These are phyloP conservation scores for Dactylellina leptospora DNA, from an alignment of 2,329 filamentous ascomycete species.

Conservation along the genomic window DNA sequence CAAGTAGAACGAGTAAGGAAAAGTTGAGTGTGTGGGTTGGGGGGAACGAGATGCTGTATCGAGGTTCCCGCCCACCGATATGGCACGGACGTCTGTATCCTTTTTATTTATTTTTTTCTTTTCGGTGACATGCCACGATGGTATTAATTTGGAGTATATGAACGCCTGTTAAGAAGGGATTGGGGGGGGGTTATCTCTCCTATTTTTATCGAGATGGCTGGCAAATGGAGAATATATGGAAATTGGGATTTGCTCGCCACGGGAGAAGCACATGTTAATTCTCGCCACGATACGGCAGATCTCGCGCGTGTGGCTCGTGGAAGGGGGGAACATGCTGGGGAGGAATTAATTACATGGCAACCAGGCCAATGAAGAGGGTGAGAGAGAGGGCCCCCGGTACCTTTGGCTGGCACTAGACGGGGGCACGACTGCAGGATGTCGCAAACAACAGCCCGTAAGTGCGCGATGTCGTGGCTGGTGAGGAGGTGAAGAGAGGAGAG, in stretches of 20 bases:
- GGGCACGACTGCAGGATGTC: slow-evolving; percentile 36
- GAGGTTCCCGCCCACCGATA: neutral
- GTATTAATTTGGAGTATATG: neutral
- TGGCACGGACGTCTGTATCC: neutral
- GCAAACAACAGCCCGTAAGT: slow-evolving; percentile 29
- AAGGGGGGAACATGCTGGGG: neutral
- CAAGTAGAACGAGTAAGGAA: too few relatives aligned
- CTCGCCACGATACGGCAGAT: slow-evolving; percentile 2
- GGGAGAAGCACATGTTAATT: neutral
- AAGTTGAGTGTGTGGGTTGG: neutral
- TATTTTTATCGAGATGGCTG: slow-evolving; percentile 1
- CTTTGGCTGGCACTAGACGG: neutral
- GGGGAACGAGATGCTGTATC: neutral
- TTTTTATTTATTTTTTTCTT: neutral
- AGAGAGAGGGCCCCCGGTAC: neutral
- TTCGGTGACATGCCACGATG: neutral
- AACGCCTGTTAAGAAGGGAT: neutral
- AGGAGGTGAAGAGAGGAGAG: neutral
- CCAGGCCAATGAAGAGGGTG: slow-evolving; percentile 7
- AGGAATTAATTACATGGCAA: neutral
- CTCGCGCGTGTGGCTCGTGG: slow-evolving; percentile 4
- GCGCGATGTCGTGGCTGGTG: slow-evolving; percentile 50
- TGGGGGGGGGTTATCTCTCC: neutral
- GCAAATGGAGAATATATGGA: neutral
- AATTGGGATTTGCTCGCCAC: slow-evolving; percentile 1